Evolutionary conservation across 1,284 basidiomycete species (phyloP), one percentile per base, ranked within the genome.

Genomic region (Quambalaria eucalypti): DNA sequence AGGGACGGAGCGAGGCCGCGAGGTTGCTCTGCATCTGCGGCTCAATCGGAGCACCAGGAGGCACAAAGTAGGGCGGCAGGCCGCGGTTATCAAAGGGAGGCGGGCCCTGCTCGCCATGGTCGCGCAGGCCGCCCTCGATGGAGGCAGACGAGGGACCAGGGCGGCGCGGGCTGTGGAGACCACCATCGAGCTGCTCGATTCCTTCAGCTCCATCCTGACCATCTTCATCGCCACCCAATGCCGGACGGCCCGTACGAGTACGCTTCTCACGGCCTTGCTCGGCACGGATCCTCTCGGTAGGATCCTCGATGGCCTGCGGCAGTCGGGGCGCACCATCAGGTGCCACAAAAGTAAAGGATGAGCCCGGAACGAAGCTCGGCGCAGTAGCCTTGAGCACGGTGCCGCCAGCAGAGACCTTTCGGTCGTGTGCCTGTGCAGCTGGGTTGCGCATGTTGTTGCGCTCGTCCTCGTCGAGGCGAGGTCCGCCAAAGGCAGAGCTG

Each of bases 181-280:
- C n/a, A n/a, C n/a, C n/a, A n/a, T n/a, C n/a, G n/a, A n/a, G n/a
- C n/a, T n/a, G n/a, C n/a, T n/a, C n/a, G n/a, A n/a, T n/a, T n/a
- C n/a, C n/a, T n/a, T n/a, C n/a, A n/a, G n/a, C n/a, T n/a, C n/a
- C n/a, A n/a, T n/a, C n/a, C n/a, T n/a, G n/a, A n/a, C n/a, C n/a
- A n/a, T n/a, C n/a, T n/a, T n/a, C n/a, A n/a, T 21, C 21, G 36
- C 36, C 36, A 39, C 16, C 16, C 36, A 29, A 19, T 36, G 48
- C 14, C 55, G 25, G 19, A 46, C 54, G 14, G 61, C 58, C 26
- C 59, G 29, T 62, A 54, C 10, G 58, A 59, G 9, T 56, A 59
- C 68, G 55, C 26, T 69, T 69, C 30, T 68, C 68, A 8, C 68
- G 56, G 1, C 68, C 68, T 54, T 69, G 68, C 21, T 50, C 28